Conservation (phyloP, 495 filamentous ascomycete species). For the Xylaria palmicola region DNA sequence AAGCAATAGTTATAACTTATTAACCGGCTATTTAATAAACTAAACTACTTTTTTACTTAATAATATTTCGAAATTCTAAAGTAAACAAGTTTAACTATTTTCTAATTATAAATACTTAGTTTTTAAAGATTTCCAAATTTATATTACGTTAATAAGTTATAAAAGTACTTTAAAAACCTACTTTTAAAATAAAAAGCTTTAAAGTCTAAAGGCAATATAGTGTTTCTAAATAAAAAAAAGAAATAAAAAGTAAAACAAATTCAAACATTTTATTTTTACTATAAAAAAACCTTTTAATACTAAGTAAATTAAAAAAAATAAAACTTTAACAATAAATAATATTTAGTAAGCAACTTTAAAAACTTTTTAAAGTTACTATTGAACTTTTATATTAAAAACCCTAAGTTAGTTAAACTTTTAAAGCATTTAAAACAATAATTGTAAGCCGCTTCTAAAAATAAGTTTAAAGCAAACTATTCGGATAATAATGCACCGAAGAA, state of each 20-base stretch:
- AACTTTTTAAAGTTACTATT: neutral
- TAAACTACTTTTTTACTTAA: no score
- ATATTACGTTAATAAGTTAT: no score
- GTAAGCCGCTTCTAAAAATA: neutral
- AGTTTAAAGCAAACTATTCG: neutral
- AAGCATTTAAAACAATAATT: neutral
- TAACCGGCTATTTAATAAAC: no score
- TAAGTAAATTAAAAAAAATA: neutral
- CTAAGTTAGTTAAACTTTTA: neutral
- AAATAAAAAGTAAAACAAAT: neutral
- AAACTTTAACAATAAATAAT: neutral
- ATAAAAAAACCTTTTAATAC: neutral
- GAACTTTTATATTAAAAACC: no score
- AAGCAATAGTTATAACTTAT: no score
- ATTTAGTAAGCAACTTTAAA: neutral
- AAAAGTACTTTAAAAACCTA: neutral
- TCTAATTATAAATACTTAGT: no score
- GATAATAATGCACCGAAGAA: neutral
- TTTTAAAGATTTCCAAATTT: no score
- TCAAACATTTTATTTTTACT: neutral
- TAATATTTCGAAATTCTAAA: no score
- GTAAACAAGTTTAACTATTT: no score
- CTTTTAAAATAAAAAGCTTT: neutral
- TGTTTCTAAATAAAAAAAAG: no score
- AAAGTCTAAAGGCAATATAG: neutral